Percentiles rank a stretch among this genome's conserved stretches.
Evolutionary conservation across 129 eudicot species (phyloP).

Genomic region (Escallonia herrerae): DNA sequence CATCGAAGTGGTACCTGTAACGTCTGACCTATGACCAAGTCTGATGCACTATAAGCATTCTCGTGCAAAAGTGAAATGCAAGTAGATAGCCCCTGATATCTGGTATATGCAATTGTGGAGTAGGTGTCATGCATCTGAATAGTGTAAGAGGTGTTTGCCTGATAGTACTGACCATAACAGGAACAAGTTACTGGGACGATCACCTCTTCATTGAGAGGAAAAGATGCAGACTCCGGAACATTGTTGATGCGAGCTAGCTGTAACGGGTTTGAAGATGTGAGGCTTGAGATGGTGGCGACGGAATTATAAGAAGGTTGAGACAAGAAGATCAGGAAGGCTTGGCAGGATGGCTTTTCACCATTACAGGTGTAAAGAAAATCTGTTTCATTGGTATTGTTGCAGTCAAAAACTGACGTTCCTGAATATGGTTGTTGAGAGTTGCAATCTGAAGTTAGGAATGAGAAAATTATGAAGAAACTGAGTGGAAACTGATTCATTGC

Average conservation of each 20-base stretch:
- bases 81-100: slow-evolving; percentile 48
- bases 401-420: slow-evolving; percentile 26
- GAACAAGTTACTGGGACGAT: slow-evolving; percentile 65
- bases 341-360: slow-evolving; percentile 34
- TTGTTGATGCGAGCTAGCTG: slow-evolving; percentile 45
- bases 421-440: slow-evolving; percentile 50
- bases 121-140: slow-evolving; percentile 24
- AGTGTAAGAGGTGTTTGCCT: slow-evolving; percentile 52
- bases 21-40: slow-evolving; percentile 17
- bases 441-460: slow-evolving; percentile 11
- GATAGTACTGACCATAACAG: slow-evolving; percentile 60
- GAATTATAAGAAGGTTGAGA: slow-evolving; percentile 45
- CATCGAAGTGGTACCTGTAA: slow-evolving; percentile 63
- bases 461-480: slow-evolving; percentile 17
- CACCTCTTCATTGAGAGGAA: slow-evolving; percentile 39
- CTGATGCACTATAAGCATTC: slow-evolving; percentile 22
- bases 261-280: slow-evolving; percentile 34
- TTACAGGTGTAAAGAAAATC: slow-evolving; percentile 65
- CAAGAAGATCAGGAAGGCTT: slow-evolving; percentile 44
- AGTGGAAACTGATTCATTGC: slow-evolving; percentile 21
- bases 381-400: slow-evolving; percentile 32
- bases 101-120: slow-evolving; percentile 41
- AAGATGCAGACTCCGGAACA: slow-evolving; percentile 14
- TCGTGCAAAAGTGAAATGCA: slow-evolving; percentile 34
- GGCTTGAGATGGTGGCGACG: slow-evolving; percentile 43